Evolutionary conservation across 2,329 filamentous ascomycete species (phyloP).

Genomic region (Elsinoe fawcettii): DNA sequence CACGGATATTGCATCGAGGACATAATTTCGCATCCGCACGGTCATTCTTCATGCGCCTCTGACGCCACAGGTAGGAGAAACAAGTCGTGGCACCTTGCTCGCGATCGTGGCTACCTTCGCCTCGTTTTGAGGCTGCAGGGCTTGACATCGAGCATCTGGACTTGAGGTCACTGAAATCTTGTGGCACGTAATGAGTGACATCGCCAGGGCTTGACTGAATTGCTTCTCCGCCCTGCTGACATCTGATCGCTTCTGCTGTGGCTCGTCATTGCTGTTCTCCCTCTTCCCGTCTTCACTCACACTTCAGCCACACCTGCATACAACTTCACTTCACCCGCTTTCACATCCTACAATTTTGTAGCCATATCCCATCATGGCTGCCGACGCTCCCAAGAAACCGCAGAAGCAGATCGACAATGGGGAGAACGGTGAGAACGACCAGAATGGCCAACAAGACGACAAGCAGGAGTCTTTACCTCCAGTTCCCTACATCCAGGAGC

Average conservation of each 20-base stretch:
- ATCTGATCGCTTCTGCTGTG: constrained; percentile 7
- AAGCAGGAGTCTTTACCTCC: constrained; percentile 13
- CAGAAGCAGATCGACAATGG: constrained; percentile 12
- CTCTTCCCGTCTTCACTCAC: not conserved
- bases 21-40: not conserved
- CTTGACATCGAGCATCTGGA: constrained; percentile 3
- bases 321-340: not conserved
- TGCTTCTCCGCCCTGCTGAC: constrained; percentile 7
- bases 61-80: constrained; percentile 13
- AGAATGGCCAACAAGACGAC: constrained; percentile 5
- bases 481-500: constrained; percentile 15
- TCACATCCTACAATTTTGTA: not conserved
- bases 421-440: not conserved
- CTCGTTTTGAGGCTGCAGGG: constrained; percentile 8
- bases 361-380: not conserved
- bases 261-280: constrained; percentile 9
- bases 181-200: constrained; percentile 15
- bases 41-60: constrained; percentile 10
- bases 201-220: constrained; percentile 2
- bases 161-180: not conserved
- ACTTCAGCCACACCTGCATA: constrained; percentile 11
- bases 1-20: constrained; percentile 4
- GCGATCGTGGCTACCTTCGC: constrained; percentile 15
- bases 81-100: constrained; percentile 8
- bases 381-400: constrained; percentile 9